Evolutionary conservation across 192 early-diverging fungal species (phyloP).

Genomic region (Backusella australiensis): DNA sequence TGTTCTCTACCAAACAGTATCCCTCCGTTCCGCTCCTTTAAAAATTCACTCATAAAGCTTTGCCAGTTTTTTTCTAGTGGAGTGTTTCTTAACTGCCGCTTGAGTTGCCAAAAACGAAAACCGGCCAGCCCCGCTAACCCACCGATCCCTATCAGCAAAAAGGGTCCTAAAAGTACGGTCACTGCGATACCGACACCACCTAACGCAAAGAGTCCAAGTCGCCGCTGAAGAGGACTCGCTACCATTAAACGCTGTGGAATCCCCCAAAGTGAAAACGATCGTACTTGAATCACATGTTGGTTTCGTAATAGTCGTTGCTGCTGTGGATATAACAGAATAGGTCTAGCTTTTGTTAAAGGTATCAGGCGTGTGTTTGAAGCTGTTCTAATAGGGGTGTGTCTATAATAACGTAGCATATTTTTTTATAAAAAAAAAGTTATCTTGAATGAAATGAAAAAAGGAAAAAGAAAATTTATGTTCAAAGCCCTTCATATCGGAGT

Average conservation of each 20-base stretch:
- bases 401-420: background rate
- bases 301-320: background rate
- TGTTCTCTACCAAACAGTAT: conserved; percentile 4
- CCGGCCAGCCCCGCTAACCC: background rate
- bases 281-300: background rate
- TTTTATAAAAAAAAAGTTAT: background rate
- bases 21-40: background rate
- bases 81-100: background rate
- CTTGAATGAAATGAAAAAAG: background rate
- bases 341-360: background rate
- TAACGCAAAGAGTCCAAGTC: background rate
- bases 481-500: background rate
- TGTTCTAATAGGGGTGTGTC: background rate
- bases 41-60: background rate
- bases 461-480: background rate
- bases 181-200: background rate
- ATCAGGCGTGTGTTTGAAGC: background rate
- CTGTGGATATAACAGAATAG: background rate
- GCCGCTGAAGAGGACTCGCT: background rate
- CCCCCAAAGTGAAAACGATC: conserved; percentile 1
- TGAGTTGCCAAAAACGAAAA: background rate
- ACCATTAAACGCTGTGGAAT: background rate
- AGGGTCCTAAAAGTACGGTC: background rate
- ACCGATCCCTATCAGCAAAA: background rate
- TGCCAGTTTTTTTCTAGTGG: background rate